Conservation (phyloP, 345 rosid species). For the Eucalyptus microcorys region DNA sequence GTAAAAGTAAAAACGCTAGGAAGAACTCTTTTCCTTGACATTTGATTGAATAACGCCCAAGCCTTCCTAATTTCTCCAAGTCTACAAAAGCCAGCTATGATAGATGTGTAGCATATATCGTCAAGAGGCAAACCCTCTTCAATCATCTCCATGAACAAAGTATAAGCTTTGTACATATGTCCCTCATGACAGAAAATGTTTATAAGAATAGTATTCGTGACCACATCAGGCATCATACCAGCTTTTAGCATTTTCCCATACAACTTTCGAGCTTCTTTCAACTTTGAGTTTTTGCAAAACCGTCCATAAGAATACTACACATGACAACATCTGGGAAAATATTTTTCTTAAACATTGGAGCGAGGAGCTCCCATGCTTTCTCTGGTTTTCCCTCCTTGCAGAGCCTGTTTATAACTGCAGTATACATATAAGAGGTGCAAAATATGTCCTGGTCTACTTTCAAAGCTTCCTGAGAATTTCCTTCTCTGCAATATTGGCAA, state of each 20-base stretch:
- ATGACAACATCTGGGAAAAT: constrained; percentile 14
- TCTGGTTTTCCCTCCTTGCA: constrained; percentile 12
- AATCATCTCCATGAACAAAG: constrained; percentile 24
- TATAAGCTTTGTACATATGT: constrained; percentile 16
- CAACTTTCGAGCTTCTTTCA: constrained; percentile 16
- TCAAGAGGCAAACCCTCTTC: constrained; percentile 26
- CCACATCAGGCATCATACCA: constrained; percentile 17
- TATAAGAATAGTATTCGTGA: constrained; percentile 31
- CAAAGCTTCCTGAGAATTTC: constrained; percentile 22
- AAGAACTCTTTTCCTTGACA: constrained; percentile 6
- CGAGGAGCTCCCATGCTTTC: constrained; percentile 33
- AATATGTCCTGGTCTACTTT: constrained; percentile 6
- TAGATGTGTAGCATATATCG: constrained; percentile 17
- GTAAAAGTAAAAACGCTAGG: constrained; percentile 39
- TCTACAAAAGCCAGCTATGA: constrained; percentile 33
- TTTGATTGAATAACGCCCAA: constrained; percentile 10
- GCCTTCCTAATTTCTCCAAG: constrained; percentile 30
- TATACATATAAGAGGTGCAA: constrained; percentile 28
- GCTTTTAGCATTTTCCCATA: constrained; percentile 24
- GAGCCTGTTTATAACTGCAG: constrained; percentile 18
- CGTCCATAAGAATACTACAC: constrained; percentile 25
- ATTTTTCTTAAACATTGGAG: constrained; percentile 39
- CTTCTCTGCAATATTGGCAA: constrained; percentile 33
- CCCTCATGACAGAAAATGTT: constrained; percentile 9
- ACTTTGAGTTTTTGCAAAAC: constrained; percentile 21